Percentiles rank a stretch among this genome's conserved stretches.
phyloP scores from a whole-genome alignment of 148 eudicot genomes.

The Polygonum aviculare region DNA sequence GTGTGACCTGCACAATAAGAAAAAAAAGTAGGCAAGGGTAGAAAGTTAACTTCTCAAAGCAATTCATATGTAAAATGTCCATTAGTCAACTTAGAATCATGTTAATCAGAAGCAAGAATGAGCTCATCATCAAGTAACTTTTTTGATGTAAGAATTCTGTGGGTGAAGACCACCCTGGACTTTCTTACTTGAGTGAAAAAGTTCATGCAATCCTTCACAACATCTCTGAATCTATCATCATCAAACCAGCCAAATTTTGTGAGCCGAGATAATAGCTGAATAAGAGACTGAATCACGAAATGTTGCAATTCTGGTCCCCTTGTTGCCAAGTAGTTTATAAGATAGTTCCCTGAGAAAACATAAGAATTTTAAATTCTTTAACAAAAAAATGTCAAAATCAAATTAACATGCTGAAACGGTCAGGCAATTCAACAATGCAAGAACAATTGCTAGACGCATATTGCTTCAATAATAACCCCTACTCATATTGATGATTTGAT shows the following conservation, averaged over 20 bases:
- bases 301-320: conserved; percentile 82
- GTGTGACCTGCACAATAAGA: conserved; percentile 10
- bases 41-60: conserved; percentile 5
- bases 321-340: conserved; percentile 69
- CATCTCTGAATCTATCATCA: conserved; percentile 72
- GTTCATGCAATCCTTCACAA: conserved; percentile 57
- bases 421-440: neutral
- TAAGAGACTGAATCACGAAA: conserved; percentile 67
- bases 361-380: conserved; percentile 17
- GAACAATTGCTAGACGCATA: neutral
- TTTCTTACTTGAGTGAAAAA: conserved; percentile 69
- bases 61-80: neutral
- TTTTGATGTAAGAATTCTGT: neutral
- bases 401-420: neutral
- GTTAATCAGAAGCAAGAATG: neutral
- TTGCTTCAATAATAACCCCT: neutral
- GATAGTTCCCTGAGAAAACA: conserved; percentile 63
- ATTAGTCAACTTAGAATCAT: neutral
- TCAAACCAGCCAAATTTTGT: conserved; percentile 89
- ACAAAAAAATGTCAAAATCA: neutral
- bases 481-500: neutral
- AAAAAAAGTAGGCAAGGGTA: neutral
- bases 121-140: neutral
- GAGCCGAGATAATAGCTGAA: conserved; percentile 77
- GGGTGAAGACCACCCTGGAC: neutral